Base-by-base conservation (phyloP, 495 filamentous ascomycete species). In the Talaromyces borbonicus region DNA sequence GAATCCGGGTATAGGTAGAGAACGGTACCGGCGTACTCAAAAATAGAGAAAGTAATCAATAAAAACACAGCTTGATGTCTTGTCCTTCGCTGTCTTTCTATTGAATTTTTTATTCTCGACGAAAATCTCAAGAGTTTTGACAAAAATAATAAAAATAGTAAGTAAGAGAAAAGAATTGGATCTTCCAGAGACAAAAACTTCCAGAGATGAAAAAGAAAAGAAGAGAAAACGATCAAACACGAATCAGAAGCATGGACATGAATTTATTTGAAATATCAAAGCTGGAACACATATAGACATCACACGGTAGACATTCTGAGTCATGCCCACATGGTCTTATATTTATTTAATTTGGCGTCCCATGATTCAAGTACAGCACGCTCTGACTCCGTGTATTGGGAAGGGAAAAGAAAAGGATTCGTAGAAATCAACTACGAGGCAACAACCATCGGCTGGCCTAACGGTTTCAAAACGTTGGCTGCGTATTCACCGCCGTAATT, bases 401-500 rank as follows among this genome's bases (percentile, higher is more conserved):
- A n/a, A n/a, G n/a, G n/a, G n/a, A n/a, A n/a, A n/a, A n/a, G n/a
- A n/a, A n/a, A n/a, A n/a, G n/a, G n/a, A n/a, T 20, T 11, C 18
- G 22, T 38, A 29, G 26, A 9, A 38, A 20, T 6, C 35, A 38
- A 24, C 26, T 41, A 41, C 7, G 38, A 36, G 19, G 20, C 43
- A 15, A 33, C n/a, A 8, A 35, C 27, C 8, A 26, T 46, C n/a
- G 56, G 44, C 2, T 63, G 42, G 52, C 71, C 71, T 7, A 67
- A 58, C 26, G 83, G 78, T 15, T 47, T 40, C 8, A 65, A 52
- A 29, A 93, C 76, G 58, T 92, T 89, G 26, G 54, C 54, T 48
- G 52, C 77, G 52, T 86, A 93, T 35, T 72, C 63, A 49, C 77
- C 79, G 14, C 62, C 74, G 44, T 81, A 69, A 67, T 92, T 90